Base-by-base conservation (phyloP, 805 yeast species). In the Cyberlindnera veronae region DNA sequence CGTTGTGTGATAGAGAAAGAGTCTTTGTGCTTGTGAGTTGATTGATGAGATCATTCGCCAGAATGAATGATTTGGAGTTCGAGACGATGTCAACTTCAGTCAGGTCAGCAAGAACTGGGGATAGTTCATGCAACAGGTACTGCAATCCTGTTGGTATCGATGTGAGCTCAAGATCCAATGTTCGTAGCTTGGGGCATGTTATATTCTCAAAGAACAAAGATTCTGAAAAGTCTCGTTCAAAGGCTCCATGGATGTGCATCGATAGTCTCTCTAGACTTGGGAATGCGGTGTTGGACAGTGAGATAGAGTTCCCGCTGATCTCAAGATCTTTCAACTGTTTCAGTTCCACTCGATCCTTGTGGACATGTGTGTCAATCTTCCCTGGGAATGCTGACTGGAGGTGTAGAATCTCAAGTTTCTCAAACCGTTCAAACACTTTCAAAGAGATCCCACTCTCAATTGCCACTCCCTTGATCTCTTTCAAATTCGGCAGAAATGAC, bases 331-430 rank as follows among this genome's bases (percentile, higher is more conserved):
- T 39, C 22, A 55, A 36, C 7, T 28, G 39, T 7, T 15, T 11
- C 23, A 54, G 29, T 4, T 15, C 21, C 2, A 45, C 41, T 8
- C 8, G 12, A 13, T n/a, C 20, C 11, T 36, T 27, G 3, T 35
- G 4, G 38, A 33, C 10, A 38, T 17, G 20, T 45, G 36, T 6
- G 37, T 30, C 41, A 15, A 34, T 23, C 24, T 44, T 44, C 2
- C 50, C 55, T 8, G 51, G 41, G 27, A 40, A 52, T 9, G 53
- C 53, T 18, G 53, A 46, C 30, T 55, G 51, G 27, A 55, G 29
- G 11, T 44, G 39, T 14, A 55, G 28, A 2, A 21, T 27, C 13
- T 46, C 41, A 29, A 55, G 34, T 11, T 41, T 31, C 6, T 23
- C 15, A 22, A 47, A 55, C 12, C 31, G 38, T 16, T 47, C 52